phyloP scores from a whole-genome alignment of 75 land plant genomes.

The Adiantum capillusveneris region DNA sequence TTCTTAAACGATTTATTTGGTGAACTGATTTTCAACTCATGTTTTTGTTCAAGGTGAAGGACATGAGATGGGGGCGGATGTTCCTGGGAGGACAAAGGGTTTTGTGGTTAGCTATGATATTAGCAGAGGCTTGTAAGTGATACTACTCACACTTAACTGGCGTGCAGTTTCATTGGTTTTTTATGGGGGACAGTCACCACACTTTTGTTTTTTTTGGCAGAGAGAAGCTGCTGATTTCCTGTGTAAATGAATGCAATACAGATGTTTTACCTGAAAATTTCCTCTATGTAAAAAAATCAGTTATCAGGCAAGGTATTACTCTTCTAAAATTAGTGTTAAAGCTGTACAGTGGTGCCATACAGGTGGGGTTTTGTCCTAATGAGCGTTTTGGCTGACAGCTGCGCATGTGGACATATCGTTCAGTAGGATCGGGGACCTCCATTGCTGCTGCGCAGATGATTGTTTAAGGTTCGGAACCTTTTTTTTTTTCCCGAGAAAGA shows the following conservation, averaged over 20 bases:
- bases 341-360: background rate
- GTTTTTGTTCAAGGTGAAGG: too few species aligned
- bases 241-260: conserved; percentile 17
- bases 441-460: conserved; percentile 11
- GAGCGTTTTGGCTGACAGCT: conserved; percentile 6
- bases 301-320: conserved; percentile 11
- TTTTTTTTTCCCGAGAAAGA: too few species aligned
- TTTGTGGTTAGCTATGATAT: conserved; percentile 14
- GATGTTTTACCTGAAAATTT: conserved; percentile 15
- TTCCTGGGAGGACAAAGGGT: conserved; percentile 4
- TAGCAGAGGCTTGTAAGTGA: conserved; percentile 19
- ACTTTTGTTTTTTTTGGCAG: too few species aligned
- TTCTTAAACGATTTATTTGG: too few species aligned
- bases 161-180: too few species aligned
- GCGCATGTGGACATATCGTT: conserved; percentile 16
- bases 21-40: too few species aligned
- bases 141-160: too few species aligned
- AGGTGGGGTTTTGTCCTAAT: background rate
- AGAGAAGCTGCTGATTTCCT: conserved; percentile 11
- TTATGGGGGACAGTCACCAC: too few species aligned
- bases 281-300: conserved; percentile 12
- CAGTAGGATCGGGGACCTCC: conserved; percentile 20
- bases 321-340: background rate
- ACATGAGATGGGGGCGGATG: background rate
- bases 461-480: conserved; percentile 15